Evolutionary conservation across 2,329 filamentous ascomycete genomes (phyloP).

Genomic region (Beauveria asiatica): DNA sequence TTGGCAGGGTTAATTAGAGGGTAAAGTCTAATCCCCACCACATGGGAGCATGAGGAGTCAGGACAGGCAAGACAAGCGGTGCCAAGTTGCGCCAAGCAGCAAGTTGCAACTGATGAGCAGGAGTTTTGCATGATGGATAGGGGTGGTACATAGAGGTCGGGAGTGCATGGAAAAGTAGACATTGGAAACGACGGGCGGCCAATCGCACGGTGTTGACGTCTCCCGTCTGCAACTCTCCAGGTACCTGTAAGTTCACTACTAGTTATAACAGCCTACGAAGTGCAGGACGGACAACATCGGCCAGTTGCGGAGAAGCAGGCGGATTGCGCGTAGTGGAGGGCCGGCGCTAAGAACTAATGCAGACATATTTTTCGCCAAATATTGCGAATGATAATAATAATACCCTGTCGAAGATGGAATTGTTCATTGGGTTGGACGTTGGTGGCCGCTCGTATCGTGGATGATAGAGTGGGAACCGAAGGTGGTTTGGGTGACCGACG

Average conservation of each 20-base stretch:
- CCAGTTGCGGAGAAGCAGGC: background rate
- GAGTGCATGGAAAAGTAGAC: too few relatives aligned
- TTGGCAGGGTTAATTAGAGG: background rate
- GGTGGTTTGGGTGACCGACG: background rate
- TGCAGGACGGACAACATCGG: background rate
- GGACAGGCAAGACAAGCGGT: background rate
- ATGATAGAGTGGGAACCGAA: background rate
- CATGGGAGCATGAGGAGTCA: background rate
- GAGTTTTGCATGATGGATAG: background rate
- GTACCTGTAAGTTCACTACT: background rate
- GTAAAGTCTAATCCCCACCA: background rate
- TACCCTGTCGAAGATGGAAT: background rate
- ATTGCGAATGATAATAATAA: background rate
- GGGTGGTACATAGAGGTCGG: background rate
- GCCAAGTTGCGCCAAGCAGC: background rate
- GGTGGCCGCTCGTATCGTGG: slow-evolving; percentile 1
- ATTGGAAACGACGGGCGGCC: background rate
- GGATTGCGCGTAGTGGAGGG: background rate
- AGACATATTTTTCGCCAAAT: background rate
- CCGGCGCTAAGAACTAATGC: background rate
- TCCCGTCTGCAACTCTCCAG: background rate
- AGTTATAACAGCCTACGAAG: too few relatives aligned
- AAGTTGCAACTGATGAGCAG: background rate
- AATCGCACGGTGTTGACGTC: background rate
- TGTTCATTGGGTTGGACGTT: background rate